Evolutionary conservation across 306 rosid species (phyloP).

Genomic region (Canavalia gladiata): DNA sequence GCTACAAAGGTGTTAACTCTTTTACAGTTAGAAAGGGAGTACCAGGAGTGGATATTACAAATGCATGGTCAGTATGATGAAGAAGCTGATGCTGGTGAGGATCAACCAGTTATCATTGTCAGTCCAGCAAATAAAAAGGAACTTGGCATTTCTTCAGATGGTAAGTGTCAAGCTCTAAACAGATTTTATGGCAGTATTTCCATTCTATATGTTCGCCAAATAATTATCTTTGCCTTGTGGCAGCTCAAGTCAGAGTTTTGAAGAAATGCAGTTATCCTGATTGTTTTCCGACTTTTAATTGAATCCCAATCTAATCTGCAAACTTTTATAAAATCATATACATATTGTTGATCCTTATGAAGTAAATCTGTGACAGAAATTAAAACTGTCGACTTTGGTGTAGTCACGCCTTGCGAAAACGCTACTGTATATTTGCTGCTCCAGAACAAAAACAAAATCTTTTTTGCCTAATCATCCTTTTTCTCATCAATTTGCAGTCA

Average conservation of each 20-base stretch:
- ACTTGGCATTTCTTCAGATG: slow-evolving; percentile 61
- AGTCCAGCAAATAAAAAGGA: slow-evolving; percentile 59
- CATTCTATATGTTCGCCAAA: not conserved
- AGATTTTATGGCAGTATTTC: not conserved
- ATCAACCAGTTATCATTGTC: slow-evolving; percentile 57
- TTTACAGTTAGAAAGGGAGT: slow-evolving; percentile 57
- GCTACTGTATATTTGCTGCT: not conserved
- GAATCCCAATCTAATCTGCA: not conserved
- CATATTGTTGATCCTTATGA: not conserved
- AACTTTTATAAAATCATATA: not conserved
- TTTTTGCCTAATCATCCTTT: not conserved
- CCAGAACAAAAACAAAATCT: not conserved
- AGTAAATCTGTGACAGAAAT: not conserved
- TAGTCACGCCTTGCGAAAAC: not conserved
- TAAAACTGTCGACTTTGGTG: not conserved
- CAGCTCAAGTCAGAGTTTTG: slow-evolving; percentile 11
- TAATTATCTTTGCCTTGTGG: not conserved
- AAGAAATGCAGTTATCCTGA: not conserved
- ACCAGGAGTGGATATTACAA: slow-evolving; percentile 65
- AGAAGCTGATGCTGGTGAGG: slow-evolving; percentile 68
- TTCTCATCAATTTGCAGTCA: slow-evolving; percentile 48
- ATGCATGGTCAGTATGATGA: slow-evolving; percentile 68
- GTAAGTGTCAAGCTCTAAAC: slow-evolving; percentile 47
- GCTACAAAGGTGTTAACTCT: slow-evolving; percentile 50
- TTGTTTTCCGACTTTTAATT: not conserved